Evolutionary conservation across 2,329 filamentous ascomycete species (phyloP).

Genomic region (Colletotrichum sp.): DNA sequence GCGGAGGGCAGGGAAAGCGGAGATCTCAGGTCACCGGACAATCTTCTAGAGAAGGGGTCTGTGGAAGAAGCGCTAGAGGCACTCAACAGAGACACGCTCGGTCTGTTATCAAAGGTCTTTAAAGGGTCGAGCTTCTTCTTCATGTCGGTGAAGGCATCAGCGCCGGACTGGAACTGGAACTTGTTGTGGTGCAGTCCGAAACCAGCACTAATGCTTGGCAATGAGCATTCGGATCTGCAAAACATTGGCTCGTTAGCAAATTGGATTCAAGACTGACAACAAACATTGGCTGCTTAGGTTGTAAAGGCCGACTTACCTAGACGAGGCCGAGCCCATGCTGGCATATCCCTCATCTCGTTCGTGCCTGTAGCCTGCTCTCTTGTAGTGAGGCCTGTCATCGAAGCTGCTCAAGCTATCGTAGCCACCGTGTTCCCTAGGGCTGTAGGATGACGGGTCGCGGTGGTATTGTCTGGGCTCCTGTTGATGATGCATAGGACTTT

Average conservation of each 20-base stretch:
- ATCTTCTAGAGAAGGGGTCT: constrained; percentile 40
- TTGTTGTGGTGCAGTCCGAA: constrained; percentile 57
- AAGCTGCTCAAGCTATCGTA: constrained; percentile 45
- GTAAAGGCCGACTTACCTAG: constrained; percentile 9
- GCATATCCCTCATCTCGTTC: constrained; percentile 48
- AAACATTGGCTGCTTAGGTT: not conserved
- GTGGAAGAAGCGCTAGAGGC: constrained; percentile 36
- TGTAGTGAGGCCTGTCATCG: constrained; percentile 38
- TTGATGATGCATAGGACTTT: constrained; percentile 7
- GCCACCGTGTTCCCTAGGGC: constrained; percentile 11
- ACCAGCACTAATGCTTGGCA: constrained; percentile 36
- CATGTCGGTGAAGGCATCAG: constrained; percentile 55
- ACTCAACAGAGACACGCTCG: constrained; percentile 47
- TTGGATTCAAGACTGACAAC: not conserved
- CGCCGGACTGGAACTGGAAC: constrained; percentile 51
- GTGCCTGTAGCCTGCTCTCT: constrained; percentile 28
- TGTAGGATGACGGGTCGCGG: constrained; percentile 26
- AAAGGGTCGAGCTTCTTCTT: constrained; percentile 61
- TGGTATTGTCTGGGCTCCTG: constrained; percentile 35
- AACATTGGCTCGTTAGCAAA: not conserved
- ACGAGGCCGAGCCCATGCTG: constrained; percentile 42
- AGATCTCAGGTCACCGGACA: constrained; percentile 43
- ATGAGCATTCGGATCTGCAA: constrained; percentile 45
- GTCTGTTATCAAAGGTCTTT: constrained; percentile 47
- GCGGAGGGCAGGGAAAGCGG: constrained; percentile 52